Base-by-base conservation (phyloP, 352 stramenopile species). In the Globisporangium solare region DNA sequence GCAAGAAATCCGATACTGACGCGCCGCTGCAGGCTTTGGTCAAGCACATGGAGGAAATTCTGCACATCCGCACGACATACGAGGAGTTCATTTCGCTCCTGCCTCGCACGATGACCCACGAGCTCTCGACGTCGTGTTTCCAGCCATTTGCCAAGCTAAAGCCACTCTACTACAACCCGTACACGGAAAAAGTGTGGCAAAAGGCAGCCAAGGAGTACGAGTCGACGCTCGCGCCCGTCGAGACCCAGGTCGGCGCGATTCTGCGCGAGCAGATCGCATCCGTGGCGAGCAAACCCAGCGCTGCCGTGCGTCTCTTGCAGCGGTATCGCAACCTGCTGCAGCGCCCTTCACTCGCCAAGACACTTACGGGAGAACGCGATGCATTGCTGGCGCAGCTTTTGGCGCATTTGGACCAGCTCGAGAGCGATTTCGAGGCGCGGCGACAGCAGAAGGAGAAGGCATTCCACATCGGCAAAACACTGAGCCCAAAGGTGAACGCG, bases 131-230 rank as follows among this genome's bases (percentile, higher is more conserved):
- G 2, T 61, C 70, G n/a, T 85, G 80, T 58, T 96, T 96, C 52
- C 55, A 68, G 31, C 80, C 79, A 0, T 92, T 97, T 50, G 63
- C 75, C 2, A 64, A 52, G 11, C 67, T 94, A 15, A 70, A 86
- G 48, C 77, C 82, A 37, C 67, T 96, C 2, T 88, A 94, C 53
- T 97, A 96, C 73, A 97, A 96, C 58, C 74, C 83, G 24, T 97
- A 98, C 79, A 97, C 93, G 4, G 82, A 95, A 22, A 60, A 64
- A 18, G 64, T 79, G 15, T 98, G 92, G 92, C 63, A 85, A 22
- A 48, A 56, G 0, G 86, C 87, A 0, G 67, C 97, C 2, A 67
- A 64, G 6, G 69, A 79, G 14, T 98, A 90, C 58, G 93, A 98
- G 55, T 54, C 65, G 11, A 69, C 68, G 32, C 73, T 98, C 0